Evolutionary conservation across 2,329 filamentous ascomycete genomes (phyloP), one percentile per base, ranked within the genome.

Genomic region (Stagonosporopsis vannaccii): DNA sequence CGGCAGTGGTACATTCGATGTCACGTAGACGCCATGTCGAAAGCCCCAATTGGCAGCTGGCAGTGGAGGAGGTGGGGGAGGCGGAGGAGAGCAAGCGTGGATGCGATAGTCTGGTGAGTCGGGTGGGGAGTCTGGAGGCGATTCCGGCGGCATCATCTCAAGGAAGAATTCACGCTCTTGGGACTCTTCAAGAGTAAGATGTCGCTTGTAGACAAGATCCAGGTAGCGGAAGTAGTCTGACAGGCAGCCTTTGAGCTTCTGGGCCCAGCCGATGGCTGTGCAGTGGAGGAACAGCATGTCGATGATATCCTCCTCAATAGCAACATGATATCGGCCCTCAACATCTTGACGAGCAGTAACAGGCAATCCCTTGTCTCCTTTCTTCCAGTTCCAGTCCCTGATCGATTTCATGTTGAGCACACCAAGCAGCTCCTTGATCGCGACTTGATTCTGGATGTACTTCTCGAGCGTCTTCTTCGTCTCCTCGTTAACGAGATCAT

Each of bases 401-500:
- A 67, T 43, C 0, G 64, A 65, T 41, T 64, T 71, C 51, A 65
- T 61, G 33, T 68, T 70, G 9, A 74, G 44, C 13, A 56, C 66
- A 2, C 58, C 60, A 1, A 58, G 56, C 8, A 74, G 48, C 42
- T 73, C 70, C 2, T 59, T 63, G 7, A 71, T 37, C 1, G 66
- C 66, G 4, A 56, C 25, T 2, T 62, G 61, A 7, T 65, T 68
- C 22, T 73, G 61, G 1, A 69, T 46, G 43, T 72, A 74, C 4
- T 46, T n/a, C 32, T 68, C 62, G 15, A 74, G 65, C 0, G 39
- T 59, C n/a, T 50, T 56, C 45, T 59, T 69, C 63, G 83, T 84
- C 39, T 85, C 81, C 2, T 80, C 76, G 5, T 78, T 79, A 20
- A 86, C 70, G 1, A 84, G 65, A 36, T 82, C 80, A 3, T 78